Percentiles rank a stretch among this genome's conserved stretches.
Conservation (phyloP, 1,139 yeast genomes). For the Candida sanyaensis region DNA sequence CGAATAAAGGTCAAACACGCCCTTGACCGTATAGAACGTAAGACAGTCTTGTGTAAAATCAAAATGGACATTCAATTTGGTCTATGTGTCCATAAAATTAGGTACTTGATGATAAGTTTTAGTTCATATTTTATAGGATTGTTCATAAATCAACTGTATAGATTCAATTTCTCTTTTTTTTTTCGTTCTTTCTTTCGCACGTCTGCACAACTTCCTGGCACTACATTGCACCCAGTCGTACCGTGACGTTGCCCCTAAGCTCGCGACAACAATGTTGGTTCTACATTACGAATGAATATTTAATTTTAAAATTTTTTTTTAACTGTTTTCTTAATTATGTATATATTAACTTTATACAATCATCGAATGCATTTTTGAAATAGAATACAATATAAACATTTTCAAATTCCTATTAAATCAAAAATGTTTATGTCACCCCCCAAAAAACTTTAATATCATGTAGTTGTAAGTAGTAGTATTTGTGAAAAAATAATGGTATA, state of each 20-base stretch:
- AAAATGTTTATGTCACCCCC: slow-evolving; percentile 1
- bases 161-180: no score
- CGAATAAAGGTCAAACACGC: not conserved
- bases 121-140: no score
- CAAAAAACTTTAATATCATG: not conserved
- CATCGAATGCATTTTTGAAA: slow-evolving; percentile 6
- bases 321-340: slow-evolving; percentile 5
- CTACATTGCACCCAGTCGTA: no score
- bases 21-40: not conserved
- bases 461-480: not conserved
- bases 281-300: no score
- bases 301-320: not conserved
- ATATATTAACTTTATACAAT: slow-evolving; percentile 7
- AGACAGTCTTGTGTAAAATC: not conserved
- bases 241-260: no score
- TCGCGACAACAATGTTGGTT: no score
- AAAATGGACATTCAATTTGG: not conserved
- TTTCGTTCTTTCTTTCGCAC: no score
- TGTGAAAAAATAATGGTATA: not conserved
- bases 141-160: no score
- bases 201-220: no score
- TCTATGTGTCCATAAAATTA: no score
- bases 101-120: no score
- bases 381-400: slow-evolving; percentile 5
- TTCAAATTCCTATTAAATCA: not conserved